Percentiles rank a stretch among this genome's conserved stretches.
phyloP scores from a whole-genome alignment of 768 basidiomycete species.

The Leccinum aurantiacum region DNA sequence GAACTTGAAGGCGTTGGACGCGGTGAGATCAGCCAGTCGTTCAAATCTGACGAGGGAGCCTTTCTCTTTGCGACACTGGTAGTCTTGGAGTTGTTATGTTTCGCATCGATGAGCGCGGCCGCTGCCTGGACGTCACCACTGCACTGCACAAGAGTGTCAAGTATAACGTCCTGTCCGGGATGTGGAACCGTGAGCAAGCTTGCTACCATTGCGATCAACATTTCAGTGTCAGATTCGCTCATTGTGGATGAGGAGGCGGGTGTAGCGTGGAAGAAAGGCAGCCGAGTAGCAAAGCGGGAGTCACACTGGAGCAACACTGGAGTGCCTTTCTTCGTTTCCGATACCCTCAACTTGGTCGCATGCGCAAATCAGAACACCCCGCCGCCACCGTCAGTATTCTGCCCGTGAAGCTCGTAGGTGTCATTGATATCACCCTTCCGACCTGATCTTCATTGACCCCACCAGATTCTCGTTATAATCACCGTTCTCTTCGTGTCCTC shows the following conservation, averaged over 20 bases:
- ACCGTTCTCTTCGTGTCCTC: constrained; percentile 5
- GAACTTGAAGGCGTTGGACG: constrained; percentile 23
- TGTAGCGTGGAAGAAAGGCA: neutral
- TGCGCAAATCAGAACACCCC: constrained; percentile 10
- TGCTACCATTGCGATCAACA: constrained; percentile 62
- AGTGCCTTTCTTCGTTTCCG: neutral
- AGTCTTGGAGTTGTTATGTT: constrained; percentile 17
- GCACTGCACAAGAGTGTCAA: constrained; percentile 57
- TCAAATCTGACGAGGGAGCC: constrained; percentile 45
- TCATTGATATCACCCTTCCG: neutral
- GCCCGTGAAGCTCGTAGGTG: constrained; percentile 16
- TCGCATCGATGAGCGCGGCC: constrained; percentile 40
- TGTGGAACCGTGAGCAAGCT: constrained; percentile 47
- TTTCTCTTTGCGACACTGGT: constrained; percentile 42
- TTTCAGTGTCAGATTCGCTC: constrained; percentile 57
- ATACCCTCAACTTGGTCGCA: neutral
- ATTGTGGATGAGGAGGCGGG: constrained; percentile 13
- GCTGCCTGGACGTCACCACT: constrained; percentile 59
- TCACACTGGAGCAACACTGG: too few species aligned
- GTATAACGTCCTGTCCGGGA: constrained; percentile 42
- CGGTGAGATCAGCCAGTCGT: constrained; percentile 49
- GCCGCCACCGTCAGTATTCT: neutral
- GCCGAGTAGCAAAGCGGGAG: neutral
- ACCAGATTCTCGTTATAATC: constrained; percentile 15
- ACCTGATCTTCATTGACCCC: neutral